phyloP scores from a whole-genome alignment of 208 protist species.

The Wallacemonas sp. region DNA sequence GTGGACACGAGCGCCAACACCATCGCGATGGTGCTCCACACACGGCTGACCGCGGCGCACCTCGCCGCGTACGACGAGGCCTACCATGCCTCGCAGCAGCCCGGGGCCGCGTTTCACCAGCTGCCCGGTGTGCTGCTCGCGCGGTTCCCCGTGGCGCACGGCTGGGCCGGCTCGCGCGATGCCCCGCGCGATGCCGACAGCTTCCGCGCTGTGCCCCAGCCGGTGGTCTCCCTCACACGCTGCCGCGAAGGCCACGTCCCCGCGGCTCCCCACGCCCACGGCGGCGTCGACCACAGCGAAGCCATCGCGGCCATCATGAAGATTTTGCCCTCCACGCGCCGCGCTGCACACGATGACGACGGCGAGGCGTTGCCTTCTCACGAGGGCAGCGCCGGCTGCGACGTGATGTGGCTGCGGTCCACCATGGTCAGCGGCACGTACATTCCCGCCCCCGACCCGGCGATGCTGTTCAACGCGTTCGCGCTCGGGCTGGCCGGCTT shows the following conservation, averaged over 20 bases:
- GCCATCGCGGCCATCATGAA: not conserved
- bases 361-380: too few relatives aligned
- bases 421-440: slow-evolving; percentile 54
- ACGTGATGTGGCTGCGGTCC: slow-evolving; percentile 45
- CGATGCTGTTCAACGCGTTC: slow-evolving; percentile 81
- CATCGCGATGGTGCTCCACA: slow-evolving; percentile 58
- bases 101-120: slow-evolving; percentile 19
- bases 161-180: slow-evolving; percentile 62
- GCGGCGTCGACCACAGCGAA: slow-evolving; percentile 13
- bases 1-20: slow-evolving; percentile 68
- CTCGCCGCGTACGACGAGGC: slow-evolving; percentile 33
- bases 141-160: slow-evolving; percentile 57
- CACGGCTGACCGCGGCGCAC: slow-evolving; percentile 44
- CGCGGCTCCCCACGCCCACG: not conserved
- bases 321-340: slow-evolving; percentile 4
- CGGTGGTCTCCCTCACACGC: slow-evolving; percentile 48
- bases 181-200: slow-evolving; percentile 79
- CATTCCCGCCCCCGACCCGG: slow-evolving; percentile 71
- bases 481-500: slow-evolving; percentile 52
- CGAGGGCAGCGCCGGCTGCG: too few relatives aligned
- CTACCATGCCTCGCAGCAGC: slow-evolving; percentile 6
- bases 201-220: slow-evolving; percentile 72
- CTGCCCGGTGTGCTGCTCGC: slow-evolving; percentile 40
- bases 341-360: too few relatives aligned
- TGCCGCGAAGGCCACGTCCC: slow-evolving; percentile 3